Base-by-base conservation (phyloP, 805 yeast species). In the Candida gorgasii region DNA sequence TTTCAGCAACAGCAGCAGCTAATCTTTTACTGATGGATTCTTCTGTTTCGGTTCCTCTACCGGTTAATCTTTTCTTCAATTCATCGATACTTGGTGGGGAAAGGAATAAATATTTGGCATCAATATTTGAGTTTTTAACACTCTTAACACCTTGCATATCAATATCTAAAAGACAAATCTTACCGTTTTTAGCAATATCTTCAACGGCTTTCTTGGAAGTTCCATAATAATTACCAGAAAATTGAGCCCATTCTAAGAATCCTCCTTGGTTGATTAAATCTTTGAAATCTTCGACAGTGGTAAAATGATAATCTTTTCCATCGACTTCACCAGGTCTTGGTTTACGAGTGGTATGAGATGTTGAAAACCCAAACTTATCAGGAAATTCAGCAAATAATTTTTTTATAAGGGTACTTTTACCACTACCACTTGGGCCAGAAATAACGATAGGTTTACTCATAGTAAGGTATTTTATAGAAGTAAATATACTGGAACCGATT, bases 71-170 rank as follows among this genome's bases (percentile, higher is more conserved):
- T 47, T 69, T 63, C 59, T 79, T 79, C 57, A 93, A 78, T 42
- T 75, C 80, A 41, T 88, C 96, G 51, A 89, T 69, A 14, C 93
- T 84, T 22, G 99, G 99, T 24, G 99, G 99, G 30, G 96, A 84
- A 48, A 93, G 64, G 60, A 93, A 93, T 53, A 93, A 69, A 65
- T 63, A 93, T 63, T 90, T 78, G 20, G 99, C 97, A 54, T 87
- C 80, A 55, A 93, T 75, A 52, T 79, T 79, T 13, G 96, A 80
- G 42, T 79, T 69, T 70, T 93, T 93, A 51, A 93, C 97, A 18
- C 89, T 76, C 69, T 86, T 84, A 57, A 93, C 99, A 52, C 99
- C 99, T 72, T 93, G 98, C 97, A 92, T 90, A 77, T 93, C 99
- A 52, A 93, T 93, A 67, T 93, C 99, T 61, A 93, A 75, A 49